Percentiles rank a stretch among this genome's conserved stretches.
Conservation (phyloP, 768 basidiomycete genomes). For the Boletus tylopilopsis region DNA sequence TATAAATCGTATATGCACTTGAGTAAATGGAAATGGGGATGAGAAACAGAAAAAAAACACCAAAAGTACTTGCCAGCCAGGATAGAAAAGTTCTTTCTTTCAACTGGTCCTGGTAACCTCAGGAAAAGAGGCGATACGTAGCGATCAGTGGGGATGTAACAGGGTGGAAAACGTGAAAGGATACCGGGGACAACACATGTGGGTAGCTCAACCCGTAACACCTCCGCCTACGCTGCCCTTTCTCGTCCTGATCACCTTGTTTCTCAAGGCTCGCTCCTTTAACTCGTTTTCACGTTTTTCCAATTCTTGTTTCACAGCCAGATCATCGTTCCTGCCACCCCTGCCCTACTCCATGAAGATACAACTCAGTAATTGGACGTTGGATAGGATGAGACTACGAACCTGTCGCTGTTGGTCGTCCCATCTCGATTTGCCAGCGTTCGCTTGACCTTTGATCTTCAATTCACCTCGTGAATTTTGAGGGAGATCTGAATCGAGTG, state of each 20-base stretch:
- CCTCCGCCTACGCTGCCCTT: slow-evolving; percentile 40
- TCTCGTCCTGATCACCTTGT: slow-evolving; percentile 75
- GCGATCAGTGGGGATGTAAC: slow-evolving; percentile 21
- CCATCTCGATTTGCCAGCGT: slow-evolving; percentile 52
- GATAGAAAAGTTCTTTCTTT: slow-evolving; percentile 16
- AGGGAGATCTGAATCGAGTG: slow-evolving; percentile 28
- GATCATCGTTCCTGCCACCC: slow-evolving; percentile 2
- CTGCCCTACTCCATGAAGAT: slow-evolving; percentile 21
- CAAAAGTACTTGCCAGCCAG: slow-evolving; percentile 19
- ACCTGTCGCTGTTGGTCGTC: slow-evolving; percentile 38
- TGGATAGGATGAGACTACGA: slow-evolving; percentile 10
- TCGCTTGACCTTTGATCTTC: slow-evolving; percentile 74
- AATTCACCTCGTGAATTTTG: slow-evolving; percentile 45
- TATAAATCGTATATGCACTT: slow-evolving; percentile 21
- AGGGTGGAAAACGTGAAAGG: slow-evolving; percentile 12
- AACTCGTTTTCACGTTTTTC: slow-evolving; percentile 72
- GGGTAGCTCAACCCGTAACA: slow-evolving; percentile 15
- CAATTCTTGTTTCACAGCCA: slow-evolving; percentile 42
- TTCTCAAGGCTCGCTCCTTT: slow-evolving; percentile 77
- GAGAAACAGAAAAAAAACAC: slow-evolving; percentile 14
- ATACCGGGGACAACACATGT: slow-evolving; percentile 20
- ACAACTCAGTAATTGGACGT: slow-evolving; percentile 4
- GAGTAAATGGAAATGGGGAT: slow-evolving; percentile 14
- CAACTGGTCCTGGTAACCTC: slow-evolving; percentile 25
- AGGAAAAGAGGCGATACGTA: slow-evolving; percentile 14